Evolutionary conservation across 31 red algal species (phyloP), one percentile per base, ranked within the genome.

Genomic region (Porphyra umbilicalis): DNA sequence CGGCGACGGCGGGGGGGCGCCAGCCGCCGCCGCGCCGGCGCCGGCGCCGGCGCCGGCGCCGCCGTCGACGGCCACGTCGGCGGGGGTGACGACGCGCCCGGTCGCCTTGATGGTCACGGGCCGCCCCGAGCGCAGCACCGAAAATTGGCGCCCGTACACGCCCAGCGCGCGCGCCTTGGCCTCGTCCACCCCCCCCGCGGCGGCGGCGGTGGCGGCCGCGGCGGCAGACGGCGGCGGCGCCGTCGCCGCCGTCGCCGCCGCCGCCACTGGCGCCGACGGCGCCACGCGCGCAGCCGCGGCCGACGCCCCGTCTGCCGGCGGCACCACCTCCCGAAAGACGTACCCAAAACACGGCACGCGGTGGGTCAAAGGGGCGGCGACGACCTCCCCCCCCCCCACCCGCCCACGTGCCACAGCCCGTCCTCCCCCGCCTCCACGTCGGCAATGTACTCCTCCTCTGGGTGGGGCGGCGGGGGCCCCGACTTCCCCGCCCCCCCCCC

Each of bases 291-390:
- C 46, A 33, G 33, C 33, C 35, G 38, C 40, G 38, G 82, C 78
- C 20, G 57, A 44, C 1, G 9, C 31, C 29, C 25, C 29, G 0
- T 67, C 36, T 25, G 1, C 38, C n/a, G 39, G 0, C 1, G 76
- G 42, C 39, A 34, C 38, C 29, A 46, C 38, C 37, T 94, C 92
- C 82, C 85, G 40, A 82, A 94, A 91, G 0, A 91, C 89, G 75
- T 98, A 98, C 30, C 95, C 95, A 80, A 91, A 98, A 40, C 92
- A 95, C 16, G 92, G 91, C 44, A 98, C 78, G 10, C 92, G 88
- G 82, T 98, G 95, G 30, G 35, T 79, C 46, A 98, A 35, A 13
- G 95, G 95, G 20, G 92, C 86, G 15, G 89, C 92, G 1, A 87
- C 79, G 16, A 98, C 90, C 44, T 92, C 84, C 0, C 91, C 36